Percentiles rank a stretch among this genome's conserved stretches.
Evolutionary conservation across 208 protist species (phyloP).

Genomic region (Trichomonas gallinae): DNA sequence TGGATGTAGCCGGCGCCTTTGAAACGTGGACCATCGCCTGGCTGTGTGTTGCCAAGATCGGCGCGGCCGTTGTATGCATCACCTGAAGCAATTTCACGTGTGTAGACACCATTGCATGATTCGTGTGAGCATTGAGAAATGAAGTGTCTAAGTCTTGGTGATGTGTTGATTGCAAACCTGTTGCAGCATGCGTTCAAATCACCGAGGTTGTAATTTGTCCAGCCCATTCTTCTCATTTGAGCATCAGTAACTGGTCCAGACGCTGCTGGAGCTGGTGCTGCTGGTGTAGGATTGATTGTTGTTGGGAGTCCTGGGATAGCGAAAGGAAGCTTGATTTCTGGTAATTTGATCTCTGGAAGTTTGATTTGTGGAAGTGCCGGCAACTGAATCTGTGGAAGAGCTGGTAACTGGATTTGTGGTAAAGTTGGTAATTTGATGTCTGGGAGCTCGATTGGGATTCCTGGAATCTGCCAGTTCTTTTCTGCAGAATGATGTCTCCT

Average conservation of each 20-base stretch:
- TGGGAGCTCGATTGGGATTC: neutral
- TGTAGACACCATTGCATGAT: neutral
- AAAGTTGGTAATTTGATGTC: neutral
- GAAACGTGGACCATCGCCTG: conserved; percentile 18
- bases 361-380: too few species aligned
- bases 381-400: neutral
- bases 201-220: neutral
- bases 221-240: neutral
- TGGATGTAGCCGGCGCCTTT: conserved; percentile 25
- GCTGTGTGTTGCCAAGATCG: neutral
- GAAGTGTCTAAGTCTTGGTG: neutral
- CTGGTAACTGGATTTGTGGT: neutral
- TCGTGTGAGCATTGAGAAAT: conserved; percentile 18
- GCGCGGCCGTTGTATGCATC: neutral
- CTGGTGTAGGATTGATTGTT: neutral
- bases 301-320: neutral
- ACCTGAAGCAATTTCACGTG: neutral
- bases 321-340: too few species aligned
- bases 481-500: too few species aligned
- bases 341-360: too few species aligned
- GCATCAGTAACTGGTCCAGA: neutral
- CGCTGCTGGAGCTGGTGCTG: neutral
- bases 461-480: too few species aligned
- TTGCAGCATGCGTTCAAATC: neutral
- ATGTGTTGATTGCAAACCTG: neutral